Evolutionary conservation across 2,329 filamentous ascomycete species (phyloP).

Genomic region (Huntiella bhutanensis): DNA sequence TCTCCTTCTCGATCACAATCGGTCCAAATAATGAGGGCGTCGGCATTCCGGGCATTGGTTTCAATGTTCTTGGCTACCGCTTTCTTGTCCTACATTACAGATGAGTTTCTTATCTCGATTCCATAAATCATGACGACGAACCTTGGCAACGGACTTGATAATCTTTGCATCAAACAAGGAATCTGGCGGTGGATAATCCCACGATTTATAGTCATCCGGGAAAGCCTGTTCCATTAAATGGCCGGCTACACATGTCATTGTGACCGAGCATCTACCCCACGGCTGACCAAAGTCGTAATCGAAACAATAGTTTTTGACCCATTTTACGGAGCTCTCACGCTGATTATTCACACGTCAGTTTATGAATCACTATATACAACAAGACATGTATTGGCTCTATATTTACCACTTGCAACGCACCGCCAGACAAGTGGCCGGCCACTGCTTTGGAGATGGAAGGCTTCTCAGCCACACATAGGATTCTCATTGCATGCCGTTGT

Average conservation of each 20-base stretch:
- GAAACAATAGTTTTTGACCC: conserved; percentile 89
- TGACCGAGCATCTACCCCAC: conserved; percentile 70
- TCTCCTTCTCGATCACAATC: conserved; percentile 97
- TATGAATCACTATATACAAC: not conserved
- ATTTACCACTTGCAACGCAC: conserved; percentile 49
- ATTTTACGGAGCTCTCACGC: conserved; percentile 52
- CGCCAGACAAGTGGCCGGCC: conserved; percentile 71
- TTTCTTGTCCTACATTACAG: conserved; percentile 45
- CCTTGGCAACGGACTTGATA: conserved; percentile 44
- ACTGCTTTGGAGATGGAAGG: conserved; percentile 93
- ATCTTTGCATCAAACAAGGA: conserved; percentile 69
- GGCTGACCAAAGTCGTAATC: conserved; percentile 64
- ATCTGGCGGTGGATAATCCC: conserved; percentile 63
- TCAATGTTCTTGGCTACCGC: conserved; percentile 72
- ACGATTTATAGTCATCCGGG: conserved; percentile 51
- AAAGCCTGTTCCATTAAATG: conserved; percentile 77
- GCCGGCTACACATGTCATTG: conserved; percentile 84
- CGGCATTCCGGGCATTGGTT: conserved; percentile 52
- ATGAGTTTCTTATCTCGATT: not conserved
- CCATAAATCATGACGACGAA: conserved; percentile 19
- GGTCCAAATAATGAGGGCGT: conserved; percentile 85
- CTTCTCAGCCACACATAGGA: conserved; percentile 44
- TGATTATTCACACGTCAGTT: conserved; percentile 20
- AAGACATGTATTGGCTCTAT: not conserved
- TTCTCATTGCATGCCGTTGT: conserved; percentile 23